phyloP scores from a whole-genome alignment of 768 basidiomycete genomes.

The Collybia mongolica region DNA sequence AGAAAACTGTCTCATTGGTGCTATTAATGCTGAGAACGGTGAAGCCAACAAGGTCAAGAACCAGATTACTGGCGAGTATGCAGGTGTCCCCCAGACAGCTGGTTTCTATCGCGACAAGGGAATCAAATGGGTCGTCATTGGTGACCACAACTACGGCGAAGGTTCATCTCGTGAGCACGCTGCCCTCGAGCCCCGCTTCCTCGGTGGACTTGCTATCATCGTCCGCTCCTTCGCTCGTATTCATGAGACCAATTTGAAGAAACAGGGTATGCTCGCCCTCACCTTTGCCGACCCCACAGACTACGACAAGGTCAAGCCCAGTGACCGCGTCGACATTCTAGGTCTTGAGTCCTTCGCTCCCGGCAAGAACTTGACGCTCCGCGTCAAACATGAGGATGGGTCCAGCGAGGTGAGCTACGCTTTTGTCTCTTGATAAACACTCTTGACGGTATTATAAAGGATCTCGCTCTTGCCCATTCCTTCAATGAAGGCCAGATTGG shows the following conservation, averaged over 20 bases:
- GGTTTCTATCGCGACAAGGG: conserved; percentile 87
- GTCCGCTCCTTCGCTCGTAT: conserved; percentile 96
- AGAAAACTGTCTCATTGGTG: conserved; percentile 98
- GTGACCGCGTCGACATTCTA: conserved; percentile 86
- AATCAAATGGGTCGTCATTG: conserved; percentile 97
- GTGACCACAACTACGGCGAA: conserved; percentile 96
- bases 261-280: conserved; percentile 97
- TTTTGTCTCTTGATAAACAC: conserved; percentile 1
- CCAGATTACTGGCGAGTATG: conserved; percentile 84
- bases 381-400: conserved; percentile 82
- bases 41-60: conserved; percentile 97
- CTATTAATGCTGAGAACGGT: conserved; percentile 92
- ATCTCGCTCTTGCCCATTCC: conserved; percentile 82
- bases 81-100: conserved; percentile 80
- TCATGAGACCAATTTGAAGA: conserved; percentile 98
- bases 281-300: conserved; percentile 91
- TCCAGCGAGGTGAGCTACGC: conserved; percentile 51
- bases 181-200: conserved; percentile 92
- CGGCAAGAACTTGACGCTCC: conserved; percentile 86
- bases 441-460: conserved; percentile 29
- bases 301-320: conserved; percentile 89
- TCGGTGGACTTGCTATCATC: conserved; percentile 95
- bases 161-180: conserved; percentile 98
- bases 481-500: conserved; percentile 98
- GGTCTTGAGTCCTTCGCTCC: conserved; percentile 89